Percentiles rank a stretch among this genome's conserved stretches.
These are phyloP conservation scores for Cladosporium sphaerospermum DNA, from an alignment of 2,329 filamentous ascomycete genomes.

Conservation along the genomic window DNA sequence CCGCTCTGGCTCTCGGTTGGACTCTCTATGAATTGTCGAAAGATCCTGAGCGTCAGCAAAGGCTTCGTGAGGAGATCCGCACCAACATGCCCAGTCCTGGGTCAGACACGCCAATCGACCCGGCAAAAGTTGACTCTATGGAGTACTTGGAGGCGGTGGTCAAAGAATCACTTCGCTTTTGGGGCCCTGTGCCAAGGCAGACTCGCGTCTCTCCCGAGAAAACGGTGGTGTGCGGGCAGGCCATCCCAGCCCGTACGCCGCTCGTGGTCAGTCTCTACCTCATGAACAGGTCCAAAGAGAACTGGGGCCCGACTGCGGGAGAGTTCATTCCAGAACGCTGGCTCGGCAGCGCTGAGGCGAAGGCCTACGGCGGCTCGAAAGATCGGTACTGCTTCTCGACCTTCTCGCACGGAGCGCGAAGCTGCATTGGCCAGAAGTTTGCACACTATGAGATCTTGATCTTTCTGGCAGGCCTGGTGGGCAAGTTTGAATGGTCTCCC, in stretches of 20 bases:
- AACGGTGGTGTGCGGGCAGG: slow-evolving; percentile 35
- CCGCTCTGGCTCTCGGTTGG: slow-evolving; percentile 67
- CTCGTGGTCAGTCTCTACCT: slow-evolving; percentile 37
- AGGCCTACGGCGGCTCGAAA: slow-evolving; percentile 66
- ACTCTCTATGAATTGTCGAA: slow-evolving; percentile 62
- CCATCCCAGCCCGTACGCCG: slow-evolving; percentile 36
- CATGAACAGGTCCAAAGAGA: slow-evolving; percentile 36
- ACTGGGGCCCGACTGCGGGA: slow-evolving; percentile 40
- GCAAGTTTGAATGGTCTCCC: slow-evolving; percentile 7
- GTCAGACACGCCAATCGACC: slow-evolving; percentile 22
- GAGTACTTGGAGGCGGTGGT: slow-evolving; percentile 43
- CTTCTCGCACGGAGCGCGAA: slow-evolving; percentile 56
- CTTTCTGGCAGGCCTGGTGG: slow-evolving; percentile 7
- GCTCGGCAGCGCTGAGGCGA: slow-evolving; percentile 53
- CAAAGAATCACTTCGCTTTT: slow-evolving; percentile 41
- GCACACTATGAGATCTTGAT: slow-evolving; percentile 36
- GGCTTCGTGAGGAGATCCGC: slow-evolving; percentile 63
- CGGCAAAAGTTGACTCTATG: slow-evolving; percentile 47
- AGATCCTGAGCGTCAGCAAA: slow-evolving; percentile 58
- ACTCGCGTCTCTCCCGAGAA: slow-evolving; percentile 38
- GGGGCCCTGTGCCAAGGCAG: slow-evolving; percentile 44
- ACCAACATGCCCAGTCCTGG: slow-evolving; percentile 21
- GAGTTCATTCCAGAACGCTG: slow-evolving; percentile 41
- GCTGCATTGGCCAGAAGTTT: slow-evolving; percentile 76
- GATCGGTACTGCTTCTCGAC: slow-evolving; percentile 32